A percentile compares a stretch with the other conserved stretches of the same genome.
phyloP scores from a whole-genome alignment of 352 stramenopile genomes.

The Albugo laibachii region DNA sequence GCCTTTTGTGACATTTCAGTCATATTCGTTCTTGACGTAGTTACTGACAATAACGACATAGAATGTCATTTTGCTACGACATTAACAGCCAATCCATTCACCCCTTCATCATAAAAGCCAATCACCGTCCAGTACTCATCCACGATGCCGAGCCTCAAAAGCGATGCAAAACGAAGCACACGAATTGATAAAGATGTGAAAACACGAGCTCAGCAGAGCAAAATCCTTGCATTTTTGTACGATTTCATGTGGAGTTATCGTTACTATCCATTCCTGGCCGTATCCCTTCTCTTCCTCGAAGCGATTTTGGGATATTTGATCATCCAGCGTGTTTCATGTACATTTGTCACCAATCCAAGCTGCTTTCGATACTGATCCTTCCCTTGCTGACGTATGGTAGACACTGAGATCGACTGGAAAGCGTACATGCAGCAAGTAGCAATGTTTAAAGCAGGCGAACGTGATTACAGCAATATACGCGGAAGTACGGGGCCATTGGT shows the following conservation, averaged over 20 bases:
- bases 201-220: constrained; percentile 45
- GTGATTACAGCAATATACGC: constrained; percentile 90
- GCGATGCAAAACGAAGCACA: constrained; percentile 21
- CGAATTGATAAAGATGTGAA: constrained; percentile 78
- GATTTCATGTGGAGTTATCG: constrained; percentile 78
- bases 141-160: not conserved
- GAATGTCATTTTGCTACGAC: too few species aligned
- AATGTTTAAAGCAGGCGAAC: constrained; percentile 82
- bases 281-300: constrained; percentile 29
- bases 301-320: constrained; percentile 46
- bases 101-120: too few species aligned
- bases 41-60: too few species aligned
- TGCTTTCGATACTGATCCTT: not conserved
- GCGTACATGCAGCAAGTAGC: constrained; percentile 98
- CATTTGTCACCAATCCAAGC: constrained; percentile 4
- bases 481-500: constrained; percentile 94
- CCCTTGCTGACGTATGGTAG: constrained; percentile 9
- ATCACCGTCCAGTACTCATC: not conserved
- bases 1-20: too few species aligned
- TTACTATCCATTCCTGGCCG: constrained; percentile 49
- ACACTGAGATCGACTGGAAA: constrained; percentile 99
- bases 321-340: constrained; percentile 66
- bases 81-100: too few species aligned
- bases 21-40: too few species aligned
- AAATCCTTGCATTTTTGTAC: constrained; percentile 51